Evolutionary conservation across 257 asterid species (phyloP).

Genomic region (Verbascum thapsus): DNA sequence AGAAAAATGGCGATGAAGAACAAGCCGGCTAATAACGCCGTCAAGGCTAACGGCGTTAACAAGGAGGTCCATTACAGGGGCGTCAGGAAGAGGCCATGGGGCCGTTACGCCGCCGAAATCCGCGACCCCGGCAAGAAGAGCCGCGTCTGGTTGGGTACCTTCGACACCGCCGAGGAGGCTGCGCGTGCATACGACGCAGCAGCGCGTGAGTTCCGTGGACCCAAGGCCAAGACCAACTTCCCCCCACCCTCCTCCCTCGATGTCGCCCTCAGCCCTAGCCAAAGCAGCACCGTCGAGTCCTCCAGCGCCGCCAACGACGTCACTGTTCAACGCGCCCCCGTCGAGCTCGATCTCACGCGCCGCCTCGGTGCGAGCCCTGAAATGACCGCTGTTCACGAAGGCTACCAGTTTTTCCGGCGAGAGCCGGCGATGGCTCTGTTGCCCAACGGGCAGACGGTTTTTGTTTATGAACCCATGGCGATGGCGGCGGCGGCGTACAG

Average conservation of each 20-base stretch:
- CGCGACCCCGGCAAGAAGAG: conserved; percentile 89
- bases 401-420: too few species aligned
- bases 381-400: too few species aligned
- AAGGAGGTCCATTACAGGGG: conserved; percentile 82
- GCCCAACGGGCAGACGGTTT: too few species aligned
- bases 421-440: too few species aligned
- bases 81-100: conserved; percentile 97
- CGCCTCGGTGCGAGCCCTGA: conserved; percentile 44
- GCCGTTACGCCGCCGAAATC: conserved; percentile 97
- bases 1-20: conserved; percentile 59
- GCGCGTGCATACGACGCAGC: conserved; percentile 90
- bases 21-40: conserved; percentile 35
- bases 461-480: too few species aligned
- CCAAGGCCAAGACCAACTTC: conserved; percentile 86
- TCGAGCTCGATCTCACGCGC: conserved; percentile 85
- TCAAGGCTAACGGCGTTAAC: conserved; percentile 41
- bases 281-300: conserved; percentile 85
- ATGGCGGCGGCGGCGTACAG: conserved; percentile 46
- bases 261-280: conserved; percentile 54
- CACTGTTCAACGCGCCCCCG: conserved; percentile 58
- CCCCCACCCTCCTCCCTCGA: conserved; percentile 41
- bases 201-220: conserved; percentile 81
- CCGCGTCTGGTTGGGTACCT: conserved; percentile 90
- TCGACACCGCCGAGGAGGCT: conserved; percentile 94
- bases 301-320: conserved; percentile 47